phyloP scores from a whole-genome alignment of 805 yeast species.

The Ogataea glucozyma region DNA sequence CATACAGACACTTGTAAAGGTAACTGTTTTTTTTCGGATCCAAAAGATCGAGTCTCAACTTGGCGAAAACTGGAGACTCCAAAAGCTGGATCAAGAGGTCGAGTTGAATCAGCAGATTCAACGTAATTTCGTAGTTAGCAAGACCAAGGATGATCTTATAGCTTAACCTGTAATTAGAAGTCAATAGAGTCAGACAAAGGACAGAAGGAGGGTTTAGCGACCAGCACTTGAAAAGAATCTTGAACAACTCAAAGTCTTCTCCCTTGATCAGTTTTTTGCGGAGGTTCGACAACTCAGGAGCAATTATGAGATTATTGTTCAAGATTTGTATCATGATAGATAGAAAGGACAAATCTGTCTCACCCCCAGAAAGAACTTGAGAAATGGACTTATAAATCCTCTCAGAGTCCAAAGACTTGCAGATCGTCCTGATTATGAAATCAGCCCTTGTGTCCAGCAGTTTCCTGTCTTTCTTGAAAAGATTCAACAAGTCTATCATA shows the following conservation, averaged over 20 bases:
- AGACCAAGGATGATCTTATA: conserved; percentile 78
- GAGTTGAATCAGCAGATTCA: conserved; percentile 77
- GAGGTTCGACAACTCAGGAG: conserved; percentile 73
- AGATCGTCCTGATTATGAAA: conserved; percentile 78
- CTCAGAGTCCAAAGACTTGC: conserved; percentile 79
- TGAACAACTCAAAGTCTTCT: conserved; percentile 49
- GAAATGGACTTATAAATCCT: conserved; percentile 81
- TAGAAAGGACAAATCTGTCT: conserved; percentile 66
- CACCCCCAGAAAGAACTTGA: conserved; percentile 59
- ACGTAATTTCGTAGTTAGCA: conserved; percentile 78
- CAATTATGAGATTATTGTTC: conserved; percentile 81
- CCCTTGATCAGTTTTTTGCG: conserved; percentile 57
- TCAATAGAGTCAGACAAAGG: conserved; percentile 76
- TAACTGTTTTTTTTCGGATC: conserved; percentile 83
- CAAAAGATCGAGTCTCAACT: conserved; percentile 80
- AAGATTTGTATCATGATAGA: conserved; percentile 83
- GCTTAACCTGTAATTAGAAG: conserved; percentile 87
- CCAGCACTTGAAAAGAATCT: conserved; percentile 85
- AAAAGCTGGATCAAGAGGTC: conserved; percentile 87
- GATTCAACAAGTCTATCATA: conserved; percentile 64
- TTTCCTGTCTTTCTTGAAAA: conserved; percentile 70
- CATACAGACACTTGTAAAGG: conserved; percentile 84
- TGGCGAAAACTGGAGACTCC: conserved; percentile 90
- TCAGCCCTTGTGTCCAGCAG: conserved; percentile 74
- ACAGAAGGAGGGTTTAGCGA: conserved; percentile 88